Conservation (phyloP, 176 grass and related monocot species). For the Oryza brachyantha region DNA sequence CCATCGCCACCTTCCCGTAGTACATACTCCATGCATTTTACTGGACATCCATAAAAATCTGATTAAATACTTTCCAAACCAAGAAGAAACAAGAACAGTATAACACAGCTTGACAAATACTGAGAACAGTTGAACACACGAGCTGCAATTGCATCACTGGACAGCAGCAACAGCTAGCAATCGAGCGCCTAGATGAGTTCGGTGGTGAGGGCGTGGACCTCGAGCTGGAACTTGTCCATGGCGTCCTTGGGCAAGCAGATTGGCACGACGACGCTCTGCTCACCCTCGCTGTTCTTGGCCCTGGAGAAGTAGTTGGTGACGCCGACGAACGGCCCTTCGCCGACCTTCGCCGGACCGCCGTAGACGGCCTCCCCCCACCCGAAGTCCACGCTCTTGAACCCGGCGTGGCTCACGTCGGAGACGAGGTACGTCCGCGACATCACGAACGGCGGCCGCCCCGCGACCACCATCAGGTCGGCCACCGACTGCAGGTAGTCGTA, state of each 20-base stretch:
- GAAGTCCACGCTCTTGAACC: slow-evolving; percentile 65
- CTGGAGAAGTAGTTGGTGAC: slow-evolving; percentile 56
- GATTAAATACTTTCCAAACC: no score
- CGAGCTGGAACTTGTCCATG: slow-evolving; percentile 67
- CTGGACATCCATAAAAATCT: not conserved
- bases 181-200: not conserved
- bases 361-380: slow-evolving; percentile 62
- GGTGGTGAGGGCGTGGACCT: slow-evolving; percentile 37
- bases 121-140: no score
- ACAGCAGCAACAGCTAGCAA: no score
- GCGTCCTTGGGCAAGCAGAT: slow-evolving; percentile 56
- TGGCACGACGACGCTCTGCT: slow-evolving; percentile 56
- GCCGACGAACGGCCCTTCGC: slow-evolving; percentile 35
- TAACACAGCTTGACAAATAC: no score
- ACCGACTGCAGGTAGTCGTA: slow-evolving; percentile 68
- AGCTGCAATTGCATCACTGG: no score
- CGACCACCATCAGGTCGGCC: slow-evolving; percentile 56
- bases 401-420: slow-evolving; percentile 56
- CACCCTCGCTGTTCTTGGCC: slow-evolving; percentile 50
- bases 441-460: slow-evolving; percentile 34
- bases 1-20: no score
- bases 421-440: slow-evolving; percentile 56
- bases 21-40: not conserved
- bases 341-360: slow-evolving; percentile 62
- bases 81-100: no score